A percentile compares a stretch with the other conserved stretches of the same genome.
These are phyloP conservation scores for Erythrophleum fordii DNA, from an alignment of 306 rosid species.

Conservation along the genomic window DNA sequence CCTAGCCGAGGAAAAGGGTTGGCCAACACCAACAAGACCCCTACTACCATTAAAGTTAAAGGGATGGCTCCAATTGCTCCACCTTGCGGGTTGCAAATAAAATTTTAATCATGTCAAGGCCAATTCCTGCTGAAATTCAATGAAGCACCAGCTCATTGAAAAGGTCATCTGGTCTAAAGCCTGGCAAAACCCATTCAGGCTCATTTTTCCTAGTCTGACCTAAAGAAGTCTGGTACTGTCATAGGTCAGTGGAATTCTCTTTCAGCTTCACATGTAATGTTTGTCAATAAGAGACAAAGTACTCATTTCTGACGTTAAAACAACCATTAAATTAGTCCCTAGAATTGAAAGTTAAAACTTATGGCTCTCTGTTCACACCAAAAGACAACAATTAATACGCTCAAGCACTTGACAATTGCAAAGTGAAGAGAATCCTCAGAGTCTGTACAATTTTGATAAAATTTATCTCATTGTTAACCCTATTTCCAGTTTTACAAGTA, in stretches of 20 bases:
- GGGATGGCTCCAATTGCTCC: neutral
- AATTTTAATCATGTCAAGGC: neutral
- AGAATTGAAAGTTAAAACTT: neutral
- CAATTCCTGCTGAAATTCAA: neutral
- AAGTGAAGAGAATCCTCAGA: slow-evolving; percentile 11
- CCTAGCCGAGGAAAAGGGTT: neutral
- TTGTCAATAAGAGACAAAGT: neutral
- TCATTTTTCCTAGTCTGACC: neutral
- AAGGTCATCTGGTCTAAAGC: neutral
- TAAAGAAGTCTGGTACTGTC: neutral
- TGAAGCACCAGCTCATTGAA: neutral
- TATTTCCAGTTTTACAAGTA: slow-evolving; percentile 5
- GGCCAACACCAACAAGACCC: slow-evolving; percentile 8
- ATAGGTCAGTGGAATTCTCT: neutral
- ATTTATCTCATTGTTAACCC: slow-evolving; percentile 23
- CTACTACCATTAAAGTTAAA: neutral
- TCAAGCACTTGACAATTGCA: slow-evolving; percentile 14
- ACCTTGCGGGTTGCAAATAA: slow-evolving; percentile 7
- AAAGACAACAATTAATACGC: slow-evolving; percentile 30
- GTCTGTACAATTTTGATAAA: slow-evolving; percentile 5
- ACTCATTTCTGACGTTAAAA: slow-evolving; percentile 11
- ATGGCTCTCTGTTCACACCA: slow-evolving; percentile 14
- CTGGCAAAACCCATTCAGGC: neutral
- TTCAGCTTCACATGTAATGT: neutral
- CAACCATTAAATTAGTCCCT: neutral